Conservation (phyloP, 768 basidiomycete genomes). For the Scleroderma bovista region DNA sequence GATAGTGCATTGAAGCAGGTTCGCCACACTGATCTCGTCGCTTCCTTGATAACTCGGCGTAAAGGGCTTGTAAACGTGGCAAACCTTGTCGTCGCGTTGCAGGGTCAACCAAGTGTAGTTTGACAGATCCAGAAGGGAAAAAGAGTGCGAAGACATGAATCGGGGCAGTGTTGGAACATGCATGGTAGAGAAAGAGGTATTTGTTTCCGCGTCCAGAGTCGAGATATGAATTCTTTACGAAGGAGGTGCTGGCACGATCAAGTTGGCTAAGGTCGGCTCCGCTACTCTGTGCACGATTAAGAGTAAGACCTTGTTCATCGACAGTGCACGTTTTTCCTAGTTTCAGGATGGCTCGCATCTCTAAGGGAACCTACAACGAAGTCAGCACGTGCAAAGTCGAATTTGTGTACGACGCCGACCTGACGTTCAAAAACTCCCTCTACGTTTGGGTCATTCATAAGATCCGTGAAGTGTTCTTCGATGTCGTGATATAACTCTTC, state of each 20-base stretch:
- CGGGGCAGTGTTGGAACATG: constrained; percentile 61
- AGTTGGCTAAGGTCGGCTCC: constrained; percentile 85
- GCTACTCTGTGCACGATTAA: constrained; percentile 75
- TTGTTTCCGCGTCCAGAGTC: constrained; percentile 63
- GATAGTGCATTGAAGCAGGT: constrained; percentile 57
- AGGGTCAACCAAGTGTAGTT: constrained; percentile 86
- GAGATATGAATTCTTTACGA: constrained; percentile 66
- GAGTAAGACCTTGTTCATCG: constrained; percentile 58
- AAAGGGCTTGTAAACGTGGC: constrained; percentile 68
- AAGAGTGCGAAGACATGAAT: constrained; percentile 90
- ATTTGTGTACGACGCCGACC: constrained; percentile 37
- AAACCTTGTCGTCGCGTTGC: constrained; percentile 83
- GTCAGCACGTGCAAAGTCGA: background rate
- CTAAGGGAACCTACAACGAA: constrained; percentile 63
- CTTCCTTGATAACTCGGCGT: constrained; percentile 56
- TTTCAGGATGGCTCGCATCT: constrained; percentile 73
- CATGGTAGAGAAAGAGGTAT: constrained; percentile 87
- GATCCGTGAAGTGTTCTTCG: constrained; percentile 86
- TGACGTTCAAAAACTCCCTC: constrained; percentile 94
- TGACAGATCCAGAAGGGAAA: constrained; percentile 61
- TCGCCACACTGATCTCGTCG: constrained; percentile 36
- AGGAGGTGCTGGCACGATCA: constrained; percentile 51
- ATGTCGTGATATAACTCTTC: constrained; percentile 82
- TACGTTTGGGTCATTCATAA: constrained; percentile 91
- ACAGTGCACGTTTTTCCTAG: constrained; percentile 80